A percentile compares a stretch with the other conserved stretches of the same genome.
These are phyloP conservation scores for Pichia heedii DNA, from an alignment of 805 yeast genomes.

Conservation along the genomic window DNA sequence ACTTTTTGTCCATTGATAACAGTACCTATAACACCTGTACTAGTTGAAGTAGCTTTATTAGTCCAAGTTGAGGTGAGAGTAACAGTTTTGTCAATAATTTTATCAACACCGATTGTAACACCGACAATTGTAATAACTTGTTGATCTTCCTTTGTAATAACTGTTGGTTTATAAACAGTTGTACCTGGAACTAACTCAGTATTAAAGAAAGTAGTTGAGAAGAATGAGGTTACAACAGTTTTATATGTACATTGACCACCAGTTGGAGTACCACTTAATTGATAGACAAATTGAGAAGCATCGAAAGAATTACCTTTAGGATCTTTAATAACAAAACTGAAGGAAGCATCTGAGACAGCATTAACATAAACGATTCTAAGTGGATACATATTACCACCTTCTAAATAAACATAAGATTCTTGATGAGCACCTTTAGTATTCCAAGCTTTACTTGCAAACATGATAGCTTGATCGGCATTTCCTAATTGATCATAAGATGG, in stretches of 20 bases:
- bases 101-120: slow-evolving; percentile 6
- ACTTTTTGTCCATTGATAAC: background rate
- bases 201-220: slow-evolving; percentile 2
- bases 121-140: background rate
- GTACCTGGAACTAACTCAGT: slow-evolving; percentile 1
- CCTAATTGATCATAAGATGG: slow-evolving; percentile 5
- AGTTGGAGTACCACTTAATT: background rate
- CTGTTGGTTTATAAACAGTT: slow-evolving; percentile 2
- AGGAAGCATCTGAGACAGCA: slow-evolving; percentile 5
- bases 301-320: slow-evolving; percentile 8
- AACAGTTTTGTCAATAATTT: background rate
- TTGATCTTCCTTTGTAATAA: background rate
- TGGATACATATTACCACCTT: slow-evolving; percentile 14
- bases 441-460: slow-evolving; percentile 9
- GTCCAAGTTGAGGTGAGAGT: background rate
- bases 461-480: slow-evolving; percentile 3
- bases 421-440: background rate
- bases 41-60: background rate
- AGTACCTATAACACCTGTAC: background rate
- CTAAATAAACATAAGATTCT: slow-evolving; percentile 10
- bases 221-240: background rate
- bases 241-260: background rate
- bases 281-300: slow-evolving; percentile 5
- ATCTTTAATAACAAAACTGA: slow-evolving; percentile 8
- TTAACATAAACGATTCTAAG: slow-evolving; percentile 15